These are phyloP conservation scores for Beauveria scarabaeidicola DNA, from an alignment of 2,329 filamentous ascomycete species.

Conservation along the genomic window DNA sequence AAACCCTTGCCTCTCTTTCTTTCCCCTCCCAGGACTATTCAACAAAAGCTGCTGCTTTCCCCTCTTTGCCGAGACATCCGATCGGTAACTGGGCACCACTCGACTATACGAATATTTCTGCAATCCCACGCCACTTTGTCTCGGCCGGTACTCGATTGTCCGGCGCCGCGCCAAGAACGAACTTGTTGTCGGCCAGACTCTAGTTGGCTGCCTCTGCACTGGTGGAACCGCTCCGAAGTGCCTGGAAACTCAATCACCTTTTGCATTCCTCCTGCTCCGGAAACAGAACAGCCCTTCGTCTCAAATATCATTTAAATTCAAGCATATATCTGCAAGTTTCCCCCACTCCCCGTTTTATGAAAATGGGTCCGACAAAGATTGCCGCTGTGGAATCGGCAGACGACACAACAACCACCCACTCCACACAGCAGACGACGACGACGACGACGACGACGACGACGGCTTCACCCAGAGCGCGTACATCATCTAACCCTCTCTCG, in stretches of 20 bases:
- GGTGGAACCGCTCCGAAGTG: neutral
- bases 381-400: neutral
- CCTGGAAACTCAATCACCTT: neutral
- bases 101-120: no score
- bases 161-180: no score
- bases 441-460: neutral
- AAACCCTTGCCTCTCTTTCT: no score
- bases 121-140: no score
- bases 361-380: neutral
- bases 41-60: no score
- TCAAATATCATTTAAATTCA: neutral
- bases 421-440: neutral
- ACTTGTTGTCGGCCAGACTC: no score
- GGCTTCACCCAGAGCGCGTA: neutral
- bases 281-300: neutral
- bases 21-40: no score
- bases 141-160: no score
- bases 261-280: neutral
- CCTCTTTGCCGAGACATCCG: no score
- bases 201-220: no score
- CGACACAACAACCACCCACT: neutral
- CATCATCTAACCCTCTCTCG: constrained; percentile 30
- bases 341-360: neutral
- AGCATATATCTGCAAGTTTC: no score
- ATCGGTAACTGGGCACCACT: no score